Conservation (phyloP, 306 rosid genomes). For the Malus fusca region DNA sequence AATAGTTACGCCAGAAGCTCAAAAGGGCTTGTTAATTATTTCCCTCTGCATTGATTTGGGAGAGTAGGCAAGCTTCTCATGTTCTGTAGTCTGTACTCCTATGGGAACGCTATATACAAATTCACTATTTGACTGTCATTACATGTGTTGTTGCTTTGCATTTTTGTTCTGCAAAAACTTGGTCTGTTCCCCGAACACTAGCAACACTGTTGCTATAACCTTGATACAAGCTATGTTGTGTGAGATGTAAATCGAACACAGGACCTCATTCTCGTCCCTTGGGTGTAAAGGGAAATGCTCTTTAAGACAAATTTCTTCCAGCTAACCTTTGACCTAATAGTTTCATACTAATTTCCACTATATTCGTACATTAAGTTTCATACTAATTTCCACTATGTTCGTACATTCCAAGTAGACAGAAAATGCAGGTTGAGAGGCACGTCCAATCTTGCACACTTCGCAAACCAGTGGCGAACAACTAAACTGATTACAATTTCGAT, state of each 20-base stretch:
- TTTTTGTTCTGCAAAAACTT: background rate
- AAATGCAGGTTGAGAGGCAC: no score
- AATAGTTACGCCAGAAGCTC: background rate
- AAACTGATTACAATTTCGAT: no score
- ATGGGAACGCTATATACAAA: background rate
- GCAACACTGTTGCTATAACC: background rate
- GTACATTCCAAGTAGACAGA: background rate
- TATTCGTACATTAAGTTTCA: no score
- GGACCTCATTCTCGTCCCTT: background rate
- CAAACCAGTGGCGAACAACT: background rate
- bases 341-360: background rate
- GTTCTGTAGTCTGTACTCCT: background rate
- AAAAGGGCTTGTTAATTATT: background rate
- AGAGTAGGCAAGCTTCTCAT: background rate
- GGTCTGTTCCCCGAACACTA: background rate
- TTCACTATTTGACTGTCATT: background rate
- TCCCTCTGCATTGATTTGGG: constrained; percentile 2
- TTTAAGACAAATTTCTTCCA: background rate
- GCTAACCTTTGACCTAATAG: background rate
- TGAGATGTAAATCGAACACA: background rate
- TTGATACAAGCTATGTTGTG: background rate
- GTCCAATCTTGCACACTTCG: no score
- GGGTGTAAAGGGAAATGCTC: background rate
- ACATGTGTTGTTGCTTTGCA: background rate
- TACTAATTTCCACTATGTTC: no score